Base-by-base conservation (phyloP, 1,284 basidiomycete genomes). In the Stygiomarasmius scandens region DNA sequence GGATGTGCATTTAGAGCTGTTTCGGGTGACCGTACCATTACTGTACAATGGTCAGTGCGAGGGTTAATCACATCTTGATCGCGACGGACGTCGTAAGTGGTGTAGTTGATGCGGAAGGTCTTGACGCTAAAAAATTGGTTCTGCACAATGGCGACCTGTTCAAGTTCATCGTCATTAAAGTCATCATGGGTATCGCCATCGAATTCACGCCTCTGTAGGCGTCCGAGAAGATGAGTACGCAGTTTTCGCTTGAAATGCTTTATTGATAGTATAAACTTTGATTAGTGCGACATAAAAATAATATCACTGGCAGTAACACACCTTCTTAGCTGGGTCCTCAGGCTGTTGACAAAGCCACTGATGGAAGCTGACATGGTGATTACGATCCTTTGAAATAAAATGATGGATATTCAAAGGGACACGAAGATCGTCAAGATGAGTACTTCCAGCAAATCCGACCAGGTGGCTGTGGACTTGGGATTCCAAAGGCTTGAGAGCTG, bases 201-300 rank as follows among this genome's bases (percentile, higher is more conserved):
- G 38, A 69, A 69, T n/a, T 58, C 43, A 16, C 49, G 59, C 12
- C 48, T 56, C 3, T 63, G 47, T 34, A 74, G 56, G 0, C 64
- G 57, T 1, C 52, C 64, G 0, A 74, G 60, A 0, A 75, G 41
- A 46, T 76, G 71, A 29, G 66, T 63, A 50, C 73, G 64, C 0
- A 76, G 63, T 11, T 66, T 64, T 0, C 54, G 60, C 0, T 70
- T n/a, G 52, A 74, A 75, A 36, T 63, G 19, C 63, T 19, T 63
- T 66, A 54, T 27, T 41, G n/a, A n/a, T 41, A 16, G 11, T 5
- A 27, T 29, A 32, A 32, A 14, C 27, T n/a, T 11, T 2, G 25
- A n/a, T 49, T 9, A 49, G 25, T 27, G 16, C 22, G 9, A 11
- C 19, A 27, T 9, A 12, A 5, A 32, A 45, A 11, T 19, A n/a